Base-by-base conservation (phyloP, 129 eudicot species). In the Flaveria brownii region DNA sequence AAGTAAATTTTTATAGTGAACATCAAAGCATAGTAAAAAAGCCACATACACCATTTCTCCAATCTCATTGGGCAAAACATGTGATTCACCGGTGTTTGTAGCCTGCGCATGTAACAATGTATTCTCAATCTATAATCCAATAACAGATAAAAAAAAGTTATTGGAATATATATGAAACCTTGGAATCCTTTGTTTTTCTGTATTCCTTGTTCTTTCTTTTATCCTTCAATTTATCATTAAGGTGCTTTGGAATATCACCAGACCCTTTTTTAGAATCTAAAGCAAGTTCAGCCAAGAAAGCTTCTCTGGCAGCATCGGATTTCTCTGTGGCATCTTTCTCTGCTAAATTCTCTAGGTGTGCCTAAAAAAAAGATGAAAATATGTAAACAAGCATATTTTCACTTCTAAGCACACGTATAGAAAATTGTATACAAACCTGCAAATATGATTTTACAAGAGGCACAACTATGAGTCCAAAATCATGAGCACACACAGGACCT, bases 281-380 rank as follows among this genome's bases (percentile, higher is more conserved):
- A 63, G 91, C 97, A 84, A 95, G 99, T 84, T 95, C 99, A 7
- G 99, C 99, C 79, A 95, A 83, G 80, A 95, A 88, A 71, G 96
- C 96, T 82, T 95, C 97, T 84, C 99, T 91, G 23, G 97, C 97
- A 71, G 99, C 99, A 86, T 95, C 97, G 59, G 99, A 95, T 82
- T 95, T 95, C 84, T 87, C 88, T 28, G 96, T 91, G 23, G 99
- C 99, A 76, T 91, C 94, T 85, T 91, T 95, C 79, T 91, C 99
- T n/a, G 99, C 97, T 67, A 89, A 82, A 85, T 89, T 92, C 86
- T 91, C 99, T 80, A 95, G 39, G 67, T 75, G 89, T 68, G 97
- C 97, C 99, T 95, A 77, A 33, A 77, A 26, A 62, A 62, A 62
- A 5, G 33, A 59, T 14, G 68, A 77, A 47, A 22, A 43, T n/a